Conservation (phyloP, 192 early-diverging fungal species). For the Obelidium mucronatum region DNA sequence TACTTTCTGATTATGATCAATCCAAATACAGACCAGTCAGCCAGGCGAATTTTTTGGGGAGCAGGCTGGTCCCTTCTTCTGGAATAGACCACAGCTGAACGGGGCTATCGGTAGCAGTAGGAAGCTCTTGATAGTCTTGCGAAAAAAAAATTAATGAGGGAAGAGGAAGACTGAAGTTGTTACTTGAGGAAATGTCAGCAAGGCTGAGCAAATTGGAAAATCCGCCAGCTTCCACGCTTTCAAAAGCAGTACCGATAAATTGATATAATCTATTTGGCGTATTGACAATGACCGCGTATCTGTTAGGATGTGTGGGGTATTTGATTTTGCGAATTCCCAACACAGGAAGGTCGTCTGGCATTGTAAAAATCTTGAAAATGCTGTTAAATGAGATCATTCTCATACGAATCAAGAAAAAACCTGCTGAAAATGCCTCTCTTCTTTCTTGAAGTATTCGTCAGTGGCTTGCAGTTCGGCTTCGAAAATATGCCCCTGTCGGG, state of each 20-base stretch:
- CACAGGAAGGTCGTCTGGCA: constrained; percentile 77
- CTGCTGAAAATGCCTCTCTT: constrained; percentile 79
- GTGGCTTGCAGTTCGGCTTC: constrained; percentile 90
- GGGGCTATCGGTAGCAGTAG: constrained; percentile 53
- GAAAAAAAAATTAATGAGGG: not conserved
- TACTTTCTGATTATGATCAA: not conserved
- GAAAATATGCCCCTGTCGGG: constrained; percentile 83
- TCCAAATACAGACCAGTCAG: constrained; percentile 63
- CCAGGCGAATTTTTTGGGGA: constrained; percentile 89
- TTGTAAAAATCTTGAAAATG: constrained; percentile 61
- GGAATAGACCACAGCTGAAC: constrained; percentile 75
- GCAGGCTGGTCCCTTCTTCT: constrained; percentile 69
- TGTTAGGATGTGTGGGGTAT: constrained; percentile 74
- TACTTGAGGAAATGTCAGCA: constrained; percentile 75
- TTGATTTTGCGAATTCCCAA: constrained; percentile 83
- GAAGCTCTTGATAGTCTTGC: constrained; percentile 72
- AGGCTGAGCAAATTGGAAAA: constrained; percentile 80
- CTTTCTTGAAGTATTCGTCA: constrained; percentile 83
- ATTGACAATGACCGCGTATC: constrained; percentile 81
- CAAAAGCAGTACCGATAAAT: constrained; percentile 73
- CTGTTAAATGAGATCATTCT: no score
- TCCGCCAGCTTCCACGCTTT: constrained; percentile 64
- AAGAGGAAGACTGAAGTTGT: not conserved
- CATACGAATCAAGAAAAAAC: constrained; percentile 40
- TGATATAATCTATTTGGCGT: constrained; percentile 93